Evolutionary conservation across 441 rosid species (phyloP).

Genomic region (Kokia cookei): DNA sequence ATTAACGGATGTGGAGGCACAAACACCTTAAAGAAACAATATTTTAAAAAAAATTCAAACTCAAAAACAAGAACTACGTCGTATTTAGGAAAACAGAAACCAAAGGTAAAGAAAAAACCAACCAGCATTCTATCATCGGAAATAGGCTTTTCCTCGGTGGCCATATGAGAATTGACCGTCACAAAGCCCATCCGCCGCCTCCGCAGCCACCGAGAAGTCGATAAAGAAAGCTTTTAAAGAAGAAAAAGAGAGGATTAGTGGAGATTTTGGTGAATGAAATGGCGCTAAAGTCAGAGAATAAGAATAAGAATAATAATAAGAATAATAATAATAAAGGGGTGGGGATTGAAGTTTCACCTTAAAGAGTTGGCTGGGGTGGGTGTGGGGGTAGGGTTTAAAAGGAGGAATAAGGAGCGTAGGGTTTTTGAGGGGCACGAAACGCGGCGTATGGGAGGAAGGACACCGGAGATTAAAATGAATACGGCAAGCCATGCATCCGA

Average conservation of each 20-base stretch:
- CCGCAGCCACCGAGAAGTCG: conserved; percentile 22
- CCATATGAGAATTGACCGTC: conserved; percentile 44
- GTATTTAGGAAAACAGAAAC: background rate
- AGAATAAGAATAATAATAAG: background rate
- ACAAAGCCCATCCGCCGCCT: conserved; percentile 16
- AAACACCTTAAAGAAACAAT: conserved; percentile 41
- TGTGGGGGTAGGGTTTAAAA: background rate
- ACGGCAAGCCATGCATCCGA: conserved; percentile 45
- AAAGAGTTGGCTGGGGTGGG: background rate
- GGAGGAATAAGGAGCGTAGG: conserved; percentile 26
- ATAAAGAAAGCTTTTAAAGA: conserved; percentile 26
- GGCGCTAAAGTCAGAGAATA: background rate
- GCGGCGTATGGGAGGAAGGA: conserved; percentile 37
- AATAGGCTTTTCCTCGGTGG: conserved; percentile 52
- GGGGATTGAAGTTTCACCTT: conserved; percentile 22
- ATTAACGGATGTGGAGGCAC: conserved; percentile 95
- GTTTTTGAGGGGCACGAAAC: conserved; percentile 32
- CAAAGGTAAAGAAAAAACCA: conserved; percentile 4
- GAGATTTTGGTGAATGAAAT: background rate
- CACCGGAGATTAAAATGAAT: conserved; percentile 31
- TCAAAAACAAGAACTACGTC: background rate
- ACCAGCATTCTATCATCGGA: conserved; percentile 78
- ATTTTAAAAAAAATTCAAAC: background rate
- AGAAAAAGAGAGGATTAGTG: background rate
- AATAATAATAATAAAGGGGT: background rate